Evolutionary conservation across 2,329 filamentous ascomycete genomes (phyloP), one percentile per base, ranked within the genome.

Genomic region (Aspergillus ruber): DNA sequence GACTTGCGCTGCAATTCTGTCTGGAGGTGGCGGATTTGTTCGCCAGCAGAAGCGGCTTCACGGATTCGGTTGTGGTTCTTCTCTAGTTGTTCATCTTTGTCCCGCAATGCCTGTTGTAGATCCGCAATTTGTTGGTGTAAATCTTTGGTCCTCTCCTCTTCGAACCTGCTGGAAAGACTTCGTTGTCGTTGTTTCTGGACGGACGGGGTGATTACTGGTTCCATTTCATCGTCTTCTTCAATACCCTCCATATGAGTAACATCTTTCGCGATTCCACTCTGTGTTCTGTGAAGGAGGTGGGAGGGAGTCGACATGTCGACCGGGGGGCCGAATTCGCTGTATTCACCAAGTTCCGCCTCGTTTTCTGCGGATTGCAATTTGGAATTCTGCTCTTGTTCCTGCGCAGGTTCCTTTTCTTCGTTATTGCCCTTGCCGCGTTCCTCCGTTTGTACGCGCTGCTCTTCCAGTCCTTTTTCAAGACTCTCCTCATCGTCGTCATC

Each of bases 301-400:
- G 68, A 70, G 4, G 69, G 69, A 0, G 69, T 72, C 1, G 69
- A 72, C 64, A 71, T 72, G 46, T 72, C 69, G 8, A 70, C 56
- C 2, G 69, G 68, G 8, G 68, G 68, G 2, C 65, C 69, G 38
- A 71, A 69, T 55, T 72, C 68, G 41, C 68, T 72, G 44, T 69
- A 64, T 42, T 70, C 69, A 8, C 56, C 63, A 6, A 66, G 54
- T 6, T 64, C 63, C 2, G 52, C 55, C 40, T 65, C 60, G 33
- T 66, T 60, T 33, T 65, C 63, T 4, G 46, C 55, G 4, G 60
- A 51, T 43, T 64, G 62, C 29, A 55, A 56, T 20, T 57, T 50
- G 17, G 52, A 52, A 8, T 58, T 55, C 8, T 50, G 51, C 32
- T 57, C 42, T 23, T 47, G 50, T 32, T 47, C 47, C 15, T 36